Base-by-base conservation (phyloP, 495 filamentous ascomycete genomes). In the Aspergillus diversus region DNA sequence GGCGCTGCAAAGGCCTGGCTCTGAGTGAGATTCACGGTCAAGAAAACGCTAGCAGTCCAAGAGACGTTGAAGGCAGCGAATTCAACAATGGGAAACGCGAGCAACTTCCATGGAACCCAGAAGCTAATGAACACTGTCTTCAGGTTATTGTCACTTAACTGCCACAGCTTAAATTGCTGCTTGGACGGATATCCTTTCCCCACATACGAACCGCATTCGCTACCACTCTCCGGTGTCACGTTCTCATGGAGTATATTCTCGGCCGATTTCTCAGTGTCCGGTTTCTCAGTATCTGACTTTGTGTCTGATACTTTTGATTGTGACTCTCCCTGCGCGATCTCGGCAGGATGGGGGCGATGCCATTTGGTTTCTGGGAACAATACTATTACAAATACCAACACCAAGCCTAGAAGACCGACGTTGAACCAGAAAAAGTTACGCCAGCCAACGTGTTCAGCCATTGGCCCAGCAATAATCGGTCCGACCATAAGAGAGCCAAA, bases 1-100 rank as follows among this genome's bases (percentile, higher is more conserved):
- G 86, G 86, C 3, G 81, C 82, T 34, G 79, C 82, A 57, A 87
- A 86, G 2, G 81, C 84, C 65, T 87, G 86, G 21, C 79, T 78
- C 66, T 89, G 81, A 32, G 87, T 89, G 31, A 90, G 76, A 66
- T 90, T 89, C 65, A 89, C 73, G 17, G 86, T 84, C 61, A 89
- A 75, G 66, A 88, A 84, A 17, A 75, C 80, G 64, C 82, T 82
- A 46, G 84, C 86, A 27, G 80, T 80, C 83, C 85, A 89, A 13
- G 83, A 83, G 42, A 87, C 84, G 35, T 86, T 75, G 67, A 89
- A 85, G 27, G 82, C 80, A 11, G 82, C 75, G 43, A 84, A 83
- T 63, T 90, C 85, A 55, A 88, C 84, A 59, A 90, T 84, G 0
- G 87, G 87, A 71, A 88, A 90, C 13, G 80, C 74, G 57, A 87